phyloP scores from a whole-genome alignment of 306 rosid genomes.

The Vigna hirtella region DNA sequence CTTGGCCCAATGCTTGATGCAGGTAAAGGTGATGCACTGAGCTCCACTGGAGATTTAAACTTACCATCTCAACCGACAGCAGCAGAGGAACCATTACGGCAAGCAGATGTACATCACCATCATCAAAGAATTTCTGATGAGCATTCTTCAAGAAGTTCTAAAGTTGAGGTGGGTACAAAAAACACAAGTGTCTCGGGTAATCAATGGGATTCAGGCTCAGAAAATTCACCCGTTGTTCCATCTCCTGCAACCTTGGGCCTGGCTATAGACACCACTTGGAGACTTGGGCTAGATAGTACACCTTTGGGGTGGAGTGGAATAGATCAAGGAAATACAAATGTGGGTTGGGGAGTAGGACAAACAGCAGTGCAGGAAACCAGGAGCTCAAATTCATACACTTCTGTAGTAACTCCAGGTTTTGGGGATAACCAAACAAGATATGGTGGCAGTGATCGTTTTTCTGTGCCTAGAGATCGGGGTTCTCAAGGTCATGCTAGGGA shows the following conservation, averaged over 20 bases:
- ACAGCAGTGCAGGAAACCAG: conserved; percentile 54
- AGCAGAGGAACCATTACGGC: conserved; percentile 57
- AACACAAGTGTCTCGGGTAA: conserved; percentile 59
- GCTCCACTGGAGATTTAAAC: conserved; percentile 76
- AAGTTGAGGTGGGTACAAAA: conserved; percentile 59
- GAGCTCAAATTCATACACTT: conserved; percentile 50
- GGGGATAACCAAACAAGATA: conserved; percentile 68
- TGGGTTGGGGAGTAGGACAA: conserved; percentile 59
- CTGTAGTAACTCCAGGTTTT: conserved; percentile 48
- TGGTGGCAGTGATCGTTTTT: conserved; percentile 61
- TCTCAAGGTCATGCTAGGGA: conserved; percentile 65
- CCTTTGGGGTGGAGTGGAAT: conserved; percentile 58
- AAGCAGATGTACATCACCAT: conserved; percentile 53
- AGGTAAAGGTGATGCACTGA: conserved; percentile 82
- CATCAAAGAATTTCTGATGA: conserved; percentile 55
- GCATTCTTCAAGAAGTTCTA: conserved; percentile 60
- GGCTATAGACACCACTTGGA: conserved; percentile 63
- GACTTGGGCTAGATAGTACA: conserved; percentile 62
- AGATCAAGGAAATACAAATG: conserved; percentile 56
- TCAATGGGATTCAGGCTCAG: conserved; percentile 62
- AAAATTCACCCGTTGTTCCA: conserved; percentile 51
- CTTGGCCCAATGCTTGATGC: conserved; percentile 78
- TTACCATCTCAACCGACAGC: conserved; percentile 56
- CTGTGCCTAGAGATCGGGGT: conserved; percentile 64
- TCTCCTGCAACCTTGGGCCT: conserved; percentile 59